Percentiles rank a stretch among this genome's conserved stretches.
phyloP scores from a whole-genome alignment of 441 rosid species.

The Manihot esculenta region DNA sequence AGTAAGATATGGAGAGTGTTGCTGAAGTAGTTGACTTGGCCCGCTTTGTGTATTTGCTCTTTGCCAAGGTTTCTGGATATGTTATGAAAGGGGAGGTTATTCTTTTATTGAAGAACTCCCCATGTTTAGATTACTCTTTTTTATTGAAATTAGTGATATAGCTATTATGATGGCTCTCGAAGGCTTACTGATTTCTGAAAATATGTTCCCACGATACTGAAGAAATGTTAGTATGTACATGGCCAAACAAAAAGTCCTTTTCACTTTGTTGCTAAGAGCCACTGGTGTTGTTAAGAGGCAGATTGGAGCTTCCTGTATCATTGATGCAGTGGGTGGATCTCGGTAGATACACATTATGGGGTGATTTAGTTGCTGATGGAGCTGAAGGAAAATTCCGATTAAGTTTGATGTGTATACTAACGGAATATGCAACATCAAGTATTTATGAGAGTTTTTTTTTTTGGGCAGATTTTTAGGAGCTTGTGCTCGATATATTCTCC shows the following conservation, averaged over 20 bases:
- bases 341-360: background rate
- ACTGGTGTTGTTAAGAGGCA: background rate
- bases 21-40: constrained; percentile 48
- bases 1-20: constrained; percentile 76
- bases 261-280: constrained; percentile 10
- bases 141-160: background rate
- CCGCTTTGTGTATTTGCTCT: constrained; percentile 21
- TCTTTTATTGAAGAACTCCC: background rate
- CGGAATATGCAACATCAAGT: constrained; percentile 8
- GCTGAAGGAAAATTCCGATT: constrained; percentile 6
- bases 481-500: background rate
- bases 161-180: too few species aligned
- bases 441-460: background rate
- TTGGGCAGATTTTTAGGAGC: background rate
- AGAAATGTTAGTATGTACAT: constrained; percentile 14
- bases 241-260: too few species aligned
- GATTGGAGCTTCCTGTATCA: constrained; percentile 14
- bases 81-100: constrained; percentile 9
- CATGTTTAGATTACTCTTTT: constrained; percentile 19
- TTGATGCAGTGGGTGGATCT: constrained; percentile 6
- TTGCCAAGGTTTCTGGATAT: background rate
- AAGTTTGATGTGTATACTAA: background rate
- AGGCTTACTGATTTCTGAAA: constrained; percentile 13
- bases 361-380: background rate
- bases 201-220: background rate